Percentiles rank a stretch among this genome's conserved stretches.
Conservation (phyloP, 176 grass and related monocot genomes). For the Avena insularis region DNA sequence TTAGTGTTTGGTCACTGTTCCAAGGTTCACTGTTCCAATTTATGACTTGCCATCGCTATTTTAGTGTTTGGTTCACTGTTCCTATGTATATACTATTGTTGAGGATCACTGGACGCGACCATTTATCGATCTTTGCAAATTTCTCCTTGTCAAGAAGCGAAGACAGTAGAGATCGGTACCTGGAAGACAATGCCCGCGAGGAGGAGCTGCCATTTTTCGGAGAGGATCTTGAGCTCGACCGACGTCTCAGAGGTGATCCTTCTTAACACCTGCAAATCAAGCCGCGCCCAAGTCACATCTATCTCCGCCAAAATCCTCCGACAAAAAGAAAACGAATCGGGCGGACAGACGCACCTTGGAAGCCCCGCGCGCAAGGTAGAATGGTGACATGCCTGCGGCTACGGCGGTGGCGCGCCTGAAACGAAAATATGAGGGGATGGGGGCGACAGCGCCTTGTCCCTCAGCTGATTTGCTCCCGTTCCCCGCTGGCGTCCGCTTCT, state of each 20-base stretch:
- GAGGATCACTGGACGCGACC: background rate
- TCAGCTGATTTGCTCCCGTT: slow-evolving; percentile 13
- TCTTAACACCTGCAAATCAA: slow-evolving; percentile 60
- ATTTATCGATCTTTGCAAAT: background rate
- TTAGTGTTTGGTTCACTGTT: background rate
- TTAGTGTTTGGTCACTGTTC: too few relatives aligned
- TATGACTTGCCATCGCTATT: background rate
- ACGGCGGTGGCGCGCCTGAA: background rate
- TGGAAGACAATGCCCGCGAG: slow-evolving; percentile 80
- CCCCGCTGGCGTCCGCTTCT: slow-evolving; percentile 29
- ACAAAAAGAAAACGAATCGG: background rate
- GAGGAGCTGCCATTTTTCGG: slow-evolving; percentile 87
- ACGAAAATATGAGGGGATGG: background rate
- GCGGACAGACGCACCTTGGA: slow-evolving; percentile 59
- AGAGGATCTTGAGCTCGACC: slow-evolving; percentile 80
- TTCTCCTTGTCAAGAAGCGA: background rate
- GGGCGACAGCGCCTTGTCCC: background rate
- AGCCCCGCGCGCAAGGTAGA: slow-evolving; percentile 71
- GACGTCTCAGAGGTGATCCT: slow-evolving; percentile 73
- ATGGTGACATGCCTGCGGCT: slow-evolving; percentile 52
- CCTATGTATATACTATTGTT: background rate
- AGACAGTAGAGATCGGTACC: slow-evolving; percentile 42
- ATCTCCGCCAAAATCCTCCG: background rate
- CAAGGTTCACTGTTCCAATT: too few relatives aligned
- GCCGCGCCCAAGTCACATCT: background rate